Evolutionary conservation across 2,329 filamentous ascomycete genomes (phyloP).

Genomic region (Ophiostoma novo-ulmi): DNA sequence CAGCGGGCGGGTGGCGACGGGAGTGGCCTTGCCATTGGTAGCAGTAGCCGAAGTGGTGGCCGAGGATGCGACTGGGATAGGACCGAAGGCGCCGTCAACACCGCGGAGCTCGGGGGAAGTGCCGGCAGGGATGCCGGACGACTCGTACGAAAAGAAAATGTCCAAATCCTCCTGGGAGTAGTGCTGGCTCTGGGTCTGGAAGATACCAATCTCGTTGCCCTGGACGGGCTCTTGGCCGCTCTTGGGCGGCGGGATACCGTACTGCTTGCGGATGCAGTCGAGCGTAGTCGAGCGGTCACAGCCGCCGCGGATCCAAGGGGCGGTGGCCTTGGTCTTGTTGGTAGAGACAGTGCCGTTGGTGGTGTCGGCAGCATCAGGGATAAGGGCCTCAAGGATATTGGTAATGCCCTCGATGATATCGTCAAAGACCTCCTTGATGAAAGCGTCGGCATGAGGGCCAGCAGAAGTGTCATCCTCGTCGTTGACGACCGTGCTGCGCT

Average conservation of each 20-base stretch:
- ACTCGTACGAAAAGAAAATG: conserved; percentile 29
- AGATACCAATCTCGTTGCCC: conserved; percentile 32
- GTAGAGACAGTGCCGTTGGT: conserved; percentile 15
- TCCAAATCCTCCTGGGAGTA: conserved; percentile 31
- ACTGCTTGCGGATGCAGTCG: conserved; percentile 27
- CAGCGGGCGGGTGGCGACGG: conserved; percentile 25
- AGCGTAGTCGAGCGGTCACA: conserved; percentile 25
- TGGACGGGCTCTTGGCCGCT: conserved; percentile 15
- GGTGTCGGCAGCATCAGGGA: conserved; percentile 14
- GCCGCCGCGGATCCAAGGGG: not conserved
- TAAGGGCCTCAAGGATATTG: conserved; percentile 46
- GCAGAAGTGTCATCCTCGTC: conserved; percentile 34
- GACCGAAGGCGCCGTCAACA: conserved; percentile 35
- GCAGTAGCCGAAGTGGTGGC: conserved; percentile 38
- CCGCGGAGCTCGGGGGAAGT: conserved; percentile 31
- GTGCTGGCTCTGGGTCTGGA: conserved; percentile 30
- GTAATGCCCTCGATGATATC: conserved; percentile 47
- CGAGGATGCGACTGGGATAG: conserved; percentile 44
- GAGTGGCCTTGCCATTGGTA: conserved; percentile 35
- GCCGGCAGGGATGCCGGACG: conserved; percentile 39
- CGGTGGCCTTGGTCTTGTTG: conserved; percentile 14
- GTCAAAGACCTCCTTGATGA: conserved; percentile 44
- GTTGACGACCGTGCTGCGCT: conserved; percentile 19
- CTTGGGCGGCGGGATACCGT: conserved; percentile 28
- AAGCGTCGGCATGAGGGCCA: not conserved